Conservation (phyloP, 2,329 filamentous ascomycete species). For the Colletotrichum cuscutae region DNA sequence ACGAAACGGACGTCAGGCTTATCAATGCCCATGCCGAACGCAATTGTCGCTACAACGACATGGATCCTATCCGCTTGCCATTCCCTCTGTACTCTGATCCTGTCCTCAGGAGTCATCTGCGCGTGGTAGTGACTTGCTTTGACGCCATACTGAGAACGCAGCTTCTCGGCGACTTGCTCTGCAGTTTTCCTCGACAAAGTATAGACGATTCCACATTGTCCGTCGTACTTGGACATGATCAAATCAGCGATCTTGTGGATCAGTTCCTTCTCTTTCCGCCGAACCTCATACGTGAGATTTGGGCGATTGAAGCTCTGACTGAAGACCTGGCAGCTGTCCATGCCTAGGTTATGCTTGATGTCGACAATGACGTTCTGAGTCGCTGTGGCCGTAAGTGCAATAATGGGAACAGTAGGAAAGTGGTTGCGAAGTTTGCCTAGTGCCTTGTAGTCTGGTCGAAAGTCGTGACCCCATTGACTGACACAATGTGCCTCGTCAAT, state of each 20-base stretch:
- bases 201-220: slow-evolving; percentile 91
- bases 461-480: slow-evolving; percentile 99
- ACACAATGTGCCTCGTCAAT: slow-evolving; percentile 99
- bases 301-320: slow-evolving; percentile 97
- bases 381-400: slow-evolving; percentile 95
- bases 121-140: slow-evolving; percentile 89
- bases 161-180: slow-evolving; percentile 79
- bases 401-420: slow-evolving; percentile 85
- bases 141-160: slow-evolving; percentile 71
- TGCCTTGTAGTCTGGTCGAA: slow-evolving; percentile 93
- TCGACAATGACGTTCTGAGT: slow-evolving; percentile 93
- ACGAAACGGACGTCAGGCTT: slow-evolving; percentile 97
- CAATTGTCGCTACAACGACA: slow-evolving; percentile 97
- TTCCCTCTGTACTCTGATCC: slow-evolving; percentile 75
- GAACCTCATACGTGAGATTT: slow-evolving; percentile 90
- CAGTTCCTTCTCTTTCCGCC: slow-evolving; percentile 62
- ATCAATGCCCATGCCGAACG: slow-evolving; percentile 99
- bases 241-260: slow-evolving; percentile 66
- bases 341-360: slow-evolving; percentile 90
- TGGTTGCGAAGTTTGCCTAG: slow-evolving; percentile 78
- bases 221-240: slow-evolving; percentile 76
- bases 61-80: slow-evolving; percentile 87
- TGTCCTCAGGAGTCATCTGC: slow-evolving; percentile 74
- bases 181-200: slow-evolving; percentile 87
- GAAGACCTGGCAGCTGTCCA: slow-evolving; percentile 81